These are phyloP conservation scores for Cladophialophora immunda DNA, from an alignment of 2,329 filamentous ascomycete genomes.

Conservation along the genomic window DNA sequence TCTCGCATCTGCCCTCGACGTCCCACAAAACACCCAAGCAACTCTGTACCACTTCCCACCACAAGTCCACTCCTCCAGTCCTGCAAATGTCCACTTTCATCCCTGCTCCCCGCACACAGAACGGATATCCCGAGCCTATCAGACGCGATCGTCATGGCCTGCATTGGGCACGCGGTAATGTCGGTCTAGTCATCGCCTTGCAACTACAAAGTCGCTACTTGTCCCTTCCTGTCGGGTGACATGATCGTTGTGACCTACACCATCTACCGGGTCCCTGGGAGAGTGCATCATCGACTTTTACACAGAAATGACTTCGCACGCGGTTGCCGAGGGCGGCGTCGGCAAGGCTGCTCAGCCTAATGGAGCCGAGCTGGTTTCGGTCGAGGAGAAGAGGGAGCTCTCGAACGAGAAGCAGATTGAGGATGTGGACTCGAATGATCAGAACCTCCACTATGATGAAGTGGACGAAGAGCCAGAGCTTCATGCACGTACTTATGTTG, in stretches of 20 bases:
- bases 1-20: neutral
- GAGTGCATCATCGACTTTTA: neutral
- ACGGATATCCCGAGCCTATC: constrained; percentile 10
- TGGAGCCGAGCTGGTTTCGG: constrained; percentile 11
- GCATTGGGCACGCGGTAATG: constrained; percentile 15
- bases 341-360: constrained; percentile 10
- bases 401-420: constrained; percentile 31
- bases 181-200: constrained; percentile 4
- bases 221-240: constrained; percentile 12
- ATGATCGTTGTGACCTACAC: neutral
- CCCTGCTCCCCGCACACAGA: constrained; percentile 12
- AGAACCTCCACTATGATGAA: constrained; percentile 33
- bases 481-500: constrained; percentile 36
- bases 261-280: neutral
- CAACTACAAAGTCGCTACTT: constrained; percentile 15
- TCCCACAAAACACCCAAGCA: constrained; percentile 5
- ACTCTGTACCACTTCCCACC: neutral
- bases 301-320: constrained; percentile 16
- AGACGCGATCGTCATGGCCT: neutral
- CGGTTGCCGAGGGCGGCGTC: neutral
- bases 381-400: constrained; percentile 21
- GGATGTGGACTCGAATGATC: constrained; percentile 17
- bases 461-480: constrained; percentile 37
- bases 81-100: neutral
- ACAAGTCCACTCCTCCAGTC: neutral